These are phyloP conservation scores for Alternaria consortialis DNA, from an alignment of 2,329 filamentous ascomycete genomes.

Conservation along the genomic window DNA sequence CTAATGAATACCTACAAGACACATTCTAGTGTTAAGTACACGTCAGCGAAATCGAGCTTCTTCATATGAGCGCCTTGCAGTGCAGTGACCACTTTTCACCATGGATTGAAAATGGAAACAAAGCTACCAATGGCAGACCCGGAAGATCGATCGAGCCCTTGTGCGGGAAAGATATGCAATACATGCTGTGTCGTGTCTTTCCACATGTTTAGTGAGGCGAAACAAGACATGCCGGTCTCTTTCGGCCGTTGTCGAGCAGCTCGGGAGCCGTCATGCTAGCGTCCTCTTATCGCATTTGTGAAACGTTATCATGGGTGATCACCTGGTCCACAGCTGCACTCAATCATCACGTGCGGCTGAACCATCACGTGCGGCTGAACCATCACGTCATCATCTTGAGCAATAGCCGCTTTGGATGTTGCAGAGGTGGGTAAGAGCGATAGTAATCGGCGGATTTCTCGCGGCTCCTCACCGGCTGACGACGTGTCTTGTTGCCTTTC, in stretches of 20 bases:
- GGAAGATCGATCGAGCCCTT: neutral
- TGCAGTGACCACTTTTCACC: neutral
- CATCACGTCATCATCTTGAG: conserved; percentile 12
- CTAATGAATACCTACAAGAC: neutral
- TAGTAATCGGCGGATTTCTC: neutral
- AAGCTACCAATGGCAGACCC: neutral
- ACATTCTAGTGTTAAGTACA: neutral
- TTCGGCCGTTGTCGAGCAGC: conserved; percentile 3
- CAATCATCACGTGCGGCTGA: conserved; percentile 6
- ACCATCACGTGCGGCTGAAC: conserved; percentile 9
- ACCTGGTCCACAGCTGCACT: conserved; percentile 8
- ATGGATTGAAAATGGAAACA: neutral
- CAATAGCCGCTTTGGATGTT: neutral
- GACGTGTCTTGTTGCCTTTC: conserved; percentile 8
- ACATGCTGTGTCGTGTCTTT: neutral
- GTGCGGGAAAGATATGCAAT: neutral
- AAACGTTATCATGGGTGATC: conserved; percentile 13
- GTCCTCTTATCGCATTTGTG: neutral
- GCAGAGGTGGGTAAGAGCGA: neutral
- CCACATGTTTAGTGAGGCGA: conserved; percentile 7
- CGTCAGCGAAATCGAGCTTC: neutral
- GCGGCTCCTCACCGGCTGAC: conserved; percentile 10
- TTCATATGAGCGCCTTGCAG: neutral
- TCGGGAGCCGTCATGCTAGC: neutral
- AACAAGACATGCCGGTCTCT: neutral